These are phyloP conservation scores for Colletotrichum shisoi DNA, from an alignment of 2,329 filamentous ascomycete species.

Conservation along the genomic window DNA sequence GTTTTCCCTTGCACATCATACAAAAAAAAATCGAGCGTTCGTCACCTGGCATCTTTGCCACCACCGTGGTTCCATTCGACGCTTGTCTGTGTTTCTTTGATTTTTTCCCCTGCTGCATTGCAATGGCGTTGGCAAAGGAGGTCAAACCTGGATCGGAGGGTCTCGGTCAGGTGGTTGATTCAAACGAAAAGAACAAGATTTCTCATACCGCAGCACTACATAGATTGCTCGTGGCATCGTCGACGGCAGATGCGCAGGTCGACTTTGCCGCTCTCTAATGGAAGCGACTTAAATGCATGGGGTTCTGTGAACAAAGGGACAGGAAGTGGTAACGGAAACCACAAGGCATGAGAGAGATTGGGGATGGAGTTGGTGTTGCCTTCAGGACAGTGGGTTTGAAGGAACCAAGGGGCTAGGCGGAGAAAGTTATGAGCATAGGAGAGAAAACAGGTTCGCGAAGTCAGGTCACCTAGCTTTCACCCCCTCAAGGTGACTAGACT, in stretches of 20 bases:
- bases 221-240: conserved; percentile 51
- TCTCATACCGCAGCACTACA: conserved; percentile 51
- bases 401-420: not conserved
- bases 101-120: conserved; percentile 58
- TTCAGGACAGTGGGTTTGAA: conserved; percentile 25
- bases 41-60: conserved; percentile 23
- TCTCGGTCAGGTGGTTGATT: conserved; percentile 46
- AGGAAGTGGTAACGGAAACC: too few species aligned
- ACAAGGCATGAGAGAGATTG: not conserved
- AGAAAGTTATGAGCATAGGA: not conserved
- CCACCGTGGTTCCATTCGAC: conserved; percentile 7
- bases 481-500: not conserved
- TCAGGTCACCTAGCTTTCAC: too few species aligned
- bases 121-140: conserved; percentile 62
- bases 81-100: conserved; percentile 45
- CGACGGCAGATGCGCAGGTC: conserved; percentile 38
- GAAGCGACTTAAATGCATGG: conserved; percentile 36
- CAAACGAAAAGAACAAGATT: conserved; percentile 50
- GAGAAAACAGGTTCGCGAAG: conserved; percentile 14
- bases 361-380: not conserved
- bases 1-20: conserved; percentile 44
- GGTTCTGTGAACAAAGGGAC: not conserved
- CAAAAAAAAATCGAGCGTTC: conserved; percentile 32
- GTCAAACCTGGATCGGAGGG: conserved; percentile 34
- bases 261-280: conserved; percentile 38